Evolutionary conservation across 2,329 filamentous ascomycete species (phyloP).

Genomic region (Arthrobotrys iridis): DNA sequence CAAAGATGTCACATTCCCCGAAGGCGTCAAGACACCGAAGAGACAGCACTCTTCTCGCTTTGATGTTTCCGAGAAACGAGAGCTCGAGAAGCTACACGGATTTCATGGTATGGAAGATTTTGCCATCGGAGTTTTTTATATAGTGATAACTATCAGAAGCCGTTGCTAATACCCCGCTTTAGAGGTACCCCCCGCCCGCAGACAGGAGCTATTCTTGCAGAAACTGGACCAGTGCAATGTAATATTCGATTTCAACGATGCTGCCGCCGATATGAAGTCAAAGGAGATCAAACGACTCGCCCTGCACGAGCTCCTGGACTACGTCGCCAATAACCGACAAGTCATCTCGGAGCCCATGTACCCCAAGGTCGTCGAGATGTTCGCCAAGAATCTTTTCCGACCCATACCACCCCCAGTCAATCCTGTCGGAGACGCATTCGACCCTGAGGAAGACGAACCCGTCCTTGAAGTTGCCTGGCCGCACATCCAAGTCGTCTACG

Average conservation of each 20-base stretch:
- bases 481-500: conserved; percentile 98
- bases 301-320: conserved; percentile 94
- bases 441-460: conserved; percentile 97
- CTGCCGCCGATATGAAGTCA: conserved; percentile 97
- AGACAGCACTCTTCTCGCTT: conserved; percentile 97
- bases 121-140: not conserved
- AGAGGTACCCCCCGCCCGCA: conserved; percentile 91
- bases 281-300: conserved; percentile 99
- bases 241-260: conserved; percentile 99
- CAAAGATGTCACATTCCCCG: conserved; percentile 82
- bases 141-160: too few relatives aligned
- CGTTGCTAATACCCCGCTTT: conserved; percentile 18
- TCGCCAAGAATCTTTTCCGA: conserved; percentile 96
- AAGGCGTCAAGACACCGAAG: conserved; percentile 93
- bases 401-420: conserved; percentile 97
- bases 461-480: conserved; percentile 98
- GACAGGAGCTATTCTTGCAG: conserved; percentile 98
- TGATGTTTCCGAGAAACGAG: conserved; percentile 94
- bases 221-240: conserved; percentile 99
- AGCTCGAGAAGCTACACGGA: conserved; percentile 94
- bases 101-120: conserved; percentile 72
- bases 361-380: conserved; percentile 97
- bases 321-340: conserved; percentile 97
- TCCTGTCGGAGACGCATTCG: conserved; percentile 96
- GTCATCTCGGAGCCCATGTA: conserved; percentile 99